Conservation (phyloP, 768 basidiomycete genomes). For the Rhodosporidiobolus odoratus region DNA sequence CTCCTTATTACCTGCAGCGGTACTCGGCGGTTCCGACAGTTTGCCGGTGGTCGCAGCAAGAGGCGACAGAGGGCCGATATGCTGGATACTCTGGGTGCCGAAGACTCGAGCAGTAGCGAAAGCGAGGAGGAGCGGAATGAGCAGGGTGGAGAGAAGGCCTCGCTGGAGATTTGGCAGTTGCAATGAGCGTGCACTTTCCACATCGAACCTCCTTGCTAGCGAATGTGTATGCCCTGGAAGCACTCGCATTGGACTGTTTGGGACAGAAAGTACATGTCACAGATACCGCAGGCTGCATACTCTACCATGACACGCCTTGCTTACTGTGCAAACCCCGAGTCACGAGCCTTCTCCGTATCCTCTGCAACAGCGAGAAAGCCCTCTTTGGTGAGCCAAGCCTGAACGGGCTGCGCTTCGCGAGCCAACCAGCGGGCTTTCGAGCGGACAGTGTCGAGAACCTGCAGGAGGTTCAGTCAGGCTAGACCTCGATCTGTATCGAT, state of each 20-base stretch:
- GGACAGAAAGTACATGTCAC: too few relatives aligned
- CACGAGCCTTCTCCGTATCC: not conserved
- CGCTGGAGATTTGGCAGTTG: not conserved
- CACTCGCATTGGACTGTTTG: too few relatives aligned
- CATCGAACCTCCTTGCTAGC: not conserved
- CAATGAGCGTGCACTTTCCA: not conserved
- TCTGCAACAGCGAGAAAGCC: not conserved
- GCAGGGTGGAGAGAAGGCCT: not conserved
- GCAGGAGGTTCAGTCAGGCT: not conserved
- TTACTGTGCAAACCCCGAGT: slow-evolving; percentile 8
- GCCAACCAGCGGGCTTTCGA: slow-evolving; percentile 15
- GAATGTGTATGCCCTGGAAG: too few relatives aligned
- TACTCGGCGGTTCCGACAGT: not conserved
- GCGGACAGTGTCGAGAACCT: slow-evolving; percentile 27
- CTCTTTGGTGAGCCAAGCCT: slow-evolving; percentile 11
- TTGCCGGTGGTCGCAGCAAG: not conserved
- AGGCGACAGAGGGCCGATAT: not conserved
- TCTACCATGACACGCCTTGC: not conserved
- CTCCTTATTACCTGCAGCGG: slow-evolving; percentile 4
- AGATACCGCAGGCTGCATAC: too few relatives aligned
- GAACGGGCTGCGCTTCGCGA: slow-evolving; percentile 6
- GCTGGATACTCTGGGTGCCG: not conserved
- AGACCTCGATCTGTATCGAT: not conserved
- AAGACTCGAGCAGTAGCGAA: not conserved
- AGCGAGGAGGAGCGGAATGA: not conserved